phyloP scores from a whole-genome alignment of 75 land plant genomes.

The Selaginella tamariscina region DNA sequence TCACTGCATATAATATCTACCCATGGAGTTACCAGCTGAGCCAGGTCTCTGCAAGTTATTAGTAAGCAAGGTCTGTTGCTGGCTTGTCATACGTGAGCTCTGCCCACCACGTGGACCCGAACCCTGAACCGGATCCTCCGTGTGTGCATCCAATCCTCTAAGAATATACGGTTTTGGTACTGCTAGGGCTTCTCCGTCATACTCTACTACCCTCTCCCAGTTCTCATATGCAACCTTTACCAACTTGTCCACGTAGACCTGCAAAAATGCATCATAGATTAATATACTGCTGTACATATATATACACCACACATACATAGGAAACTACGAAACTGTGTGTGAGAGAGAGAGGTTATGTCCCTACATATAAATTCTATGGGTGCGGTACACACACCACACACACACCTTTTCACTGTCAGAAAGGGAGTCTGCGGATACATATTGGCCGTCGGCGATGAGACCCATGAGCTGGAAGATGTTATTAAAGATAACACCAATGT shows the following conservation, averaged over 20 bases:
- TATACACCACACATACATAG: background rate
- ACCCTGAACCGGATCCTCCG: constrained; percentile 17
- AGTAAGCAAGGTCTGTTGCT: constrained; percentile 12
- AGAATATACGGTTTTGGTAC: constrained; percentile 15
- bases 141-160: constrained; percentile 17
- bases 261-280: constrained; percentile 6
- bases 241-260: constrained; percentile 66
- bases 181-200: constrained; percentile 59
- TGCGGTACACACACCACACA: no score
- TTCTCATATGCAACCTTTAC: constrained; percentile 88
- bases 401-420: constrained; percentile 75
- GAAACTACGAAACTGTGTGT: background rate
- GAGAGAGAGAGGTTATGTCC: background rate
- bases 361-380: no score
- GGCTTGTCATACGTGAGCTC: constrained; percentile 11
- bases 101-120: constrained; percentile 13
- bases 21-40: background rate
- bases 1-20: constrained; percentile 5
- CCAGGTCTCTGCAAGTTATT: background rate
- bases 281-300: constrained; percentile 1
- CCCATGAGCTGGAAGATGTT: constrained; percentile 77
- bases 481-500: constrained; percentile 75
- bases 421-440: constrained; percentile 60
- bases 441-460: constrained; percentile 49
- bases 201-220: constrained; percentile 71